Evolutionary conservation across 2,329 filamentous ascomycete species (phyloP).

Genomic region (Microcyclospora tardicrescens): DNA sequence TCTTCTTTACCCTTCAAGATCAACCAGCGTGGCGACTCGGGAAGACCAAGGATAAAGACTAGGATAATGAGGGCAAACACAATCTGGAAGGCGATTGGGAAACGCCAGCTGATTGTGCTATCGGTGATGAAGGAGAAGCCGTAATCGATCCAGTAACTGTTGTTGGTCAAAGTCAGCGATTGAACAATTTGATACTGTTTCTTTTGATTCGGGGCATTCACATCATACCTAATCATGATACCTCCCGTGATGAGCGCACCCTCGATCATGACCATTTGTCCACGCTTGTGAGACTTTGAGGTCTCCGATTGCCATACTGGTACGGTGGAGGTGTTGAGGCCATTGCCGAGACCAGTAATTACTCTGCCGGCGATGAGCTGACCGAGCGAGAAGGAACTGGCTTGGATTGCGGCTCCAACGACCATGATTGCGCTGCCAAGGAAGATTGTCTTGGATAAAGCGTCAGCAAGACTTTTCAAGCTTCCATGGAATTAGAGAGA

Average conservation of each 20-base stretch:
- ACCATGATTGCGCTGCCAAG: slow-evolving; percentile 47
- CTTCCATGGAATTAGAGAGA: no score
- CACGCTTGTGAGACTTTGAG: slow-evolving; percentile 31
- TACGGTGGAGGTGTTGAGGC: slow-evolving; percentile 29
- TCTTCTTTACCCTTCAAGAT: slow-evolving; percentile 22
- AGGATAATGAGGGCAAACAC: slow-evolving; percentile 14
- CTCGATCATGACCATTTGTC: slow-evolving; percentile 35
- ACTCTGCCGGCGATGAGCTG: slow-evolving; percentile 37
- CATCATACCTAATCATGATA: slow-evolving; percentile 22
- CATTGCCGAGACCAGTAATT: slow-evolving; percentile 37
- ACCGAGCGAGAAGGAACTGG: slow-evolving; percentile 34
- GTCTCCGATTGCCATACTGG: slow-evolving; percentile 35
- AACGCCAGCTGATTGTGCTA: slow-evolving; percentile 18
- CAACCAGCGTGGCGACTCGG: slow-evolving; percentile 22
- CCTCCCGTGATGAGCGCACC: slow-evolving; percentile 33
- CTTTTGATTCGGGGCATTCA: no score
- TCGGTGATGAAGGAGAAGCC: slow-evolving; percentile 17
- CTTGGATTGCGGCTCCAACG: slow-evolving; percentile 46
- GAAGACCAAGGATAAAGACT: slow-evolving; percentile 12
- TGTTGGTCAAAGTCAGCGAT: no score
- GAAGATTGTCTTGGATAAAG: slow-evolving; percentile 37
- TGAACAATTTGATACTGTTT: no score
- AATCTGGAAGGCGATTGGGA: slow-evolving; percentile 19
- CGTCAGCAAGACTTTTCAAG: no score
- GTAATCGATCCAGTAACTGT: slow-evolving; percentile 23